Evolutionary conservation across 176 grass and related monocot species (phyloP), one percentile per base, ranked within the genome.

Genomic region (Carex littledalei): DNA sequence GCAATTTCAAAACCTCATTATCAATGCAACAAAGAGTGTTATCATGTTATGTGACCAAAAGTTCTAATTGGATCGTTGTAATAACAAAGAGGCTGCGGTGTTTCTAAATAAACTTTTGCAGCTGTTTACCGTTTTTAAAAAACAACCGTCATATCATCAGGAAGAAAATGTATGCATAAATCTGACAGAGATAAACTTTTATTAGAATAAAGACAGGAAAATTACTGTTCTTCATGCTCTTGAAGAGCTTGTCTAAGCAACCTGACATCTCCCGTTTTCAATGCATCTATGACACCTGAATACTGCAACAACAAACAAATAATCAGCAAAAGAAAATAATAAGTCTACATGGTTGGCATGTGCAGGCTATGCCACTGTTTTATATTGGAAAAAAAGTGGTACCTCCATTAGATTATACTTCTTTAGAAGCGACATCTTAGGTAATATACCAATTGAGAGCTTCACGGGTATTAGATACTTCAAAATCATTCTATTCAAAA

Each of bases 401-500:
- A 94, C 93, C 91, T 99, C 91, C 86, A 94, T 77, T 63, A 99
- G 84, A 88, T 92, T 95, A 87, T 96, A 89, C 67, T 88, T 91
- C 74, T 96, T 84, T 22, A 99, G 47, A 60, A 94, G 88, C 1
- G 76, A 84, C 57, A 87, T 90, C 87, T 86, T 92, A 64, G 93
- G 91, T 47, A 99, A 86, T 66, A 96, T 87, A 79, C 97, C 93
- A 81, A 99, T 86, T 83, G 93, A 99, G 82, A 99, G 81, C 93
- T 99, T 99, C 67, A 99, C 91, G 0, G 91, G 97, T 74, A 99
- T 80, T 63, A 99, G 90, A 86, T 95, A 99, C 84, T 99, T 99
- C 84, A 99, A 87, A 88, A 99, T 92, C 88, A 86, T 92, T 90
- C 93, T 96, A 86, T 7, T 86, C 74, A 49, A 67, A 74, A 85